These are phyloP conservation scores for Leccinum imitatum DNA, from an alignment of 768 basidiomycete genomes.

Conservation along the genomic window DNA sequence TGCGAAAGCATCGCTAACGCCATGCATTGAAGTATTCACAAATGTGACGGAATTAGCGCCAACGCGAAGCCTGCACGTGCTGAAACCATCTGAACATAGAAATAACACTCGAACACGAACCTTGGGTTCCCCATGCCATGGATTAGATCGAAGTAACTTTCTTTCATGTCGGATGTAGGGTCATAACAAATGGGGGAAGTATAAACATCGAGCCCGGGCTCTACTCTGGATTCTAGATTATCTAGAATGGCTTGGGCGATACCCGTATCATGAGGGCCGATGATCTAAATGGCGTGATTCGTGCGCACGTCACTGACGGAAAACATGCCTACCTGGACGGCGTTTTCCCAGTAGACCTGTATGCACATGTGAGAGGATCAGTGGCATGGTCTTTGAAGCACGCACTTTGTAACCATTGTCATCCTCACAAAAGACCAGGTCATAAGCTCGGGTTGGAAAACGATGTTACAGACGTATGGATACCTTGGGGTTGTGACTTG, in stretches of 20 bases:
- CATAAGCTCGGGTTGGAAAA: conserved; percentile 1
- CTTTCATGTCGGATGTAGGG: conserved; percentile 56
- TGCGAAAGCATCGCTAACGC: conserved; percentile 73
- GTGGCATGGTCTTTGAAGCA: background rate
- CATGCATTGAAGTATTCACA: conserved; percentile 90
- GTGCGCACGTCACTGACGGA: background rate
- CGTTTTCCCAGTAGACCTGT: conserved; percentile 90
- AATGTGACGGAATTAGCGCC: conserved; percentile 45
- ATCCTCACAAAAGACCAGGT: conserved; percentile 41
- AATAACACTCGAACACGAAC: conserved; percentile 8
- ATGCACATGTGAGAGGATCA: background rate
- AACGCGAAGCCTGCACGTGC: conserved; percentile 11
- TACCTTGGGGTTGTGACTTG: conserved; percentile 89
- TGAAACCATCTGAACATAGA: background rate
- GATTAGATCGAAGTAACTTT: conserved; percentile 54
- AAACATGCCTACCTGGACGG: conserved; percentile 58
- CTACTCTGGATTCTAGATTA: conserved; percentile 55
- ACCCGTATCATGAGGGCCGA: conserved; percentile 77
- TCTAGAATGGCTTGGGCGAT: conserved; percentile 65
- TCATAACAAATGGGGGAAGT: conserved; percentile 51
- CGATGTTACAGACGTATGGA: background rate
- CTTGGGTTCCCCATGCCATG: conserved; percentile 16
- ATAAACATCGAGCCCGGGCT: conserved; percentile 37
- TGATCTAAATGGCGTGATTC: conserved; percentile 53
- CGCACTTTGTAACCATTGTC: conserved; percentile 87